These are phyloP conservation scores for Paraleonurus japonicus DNA, from an alignment of 257 asterid genomes.

Conservation along the genomic window DNA sequence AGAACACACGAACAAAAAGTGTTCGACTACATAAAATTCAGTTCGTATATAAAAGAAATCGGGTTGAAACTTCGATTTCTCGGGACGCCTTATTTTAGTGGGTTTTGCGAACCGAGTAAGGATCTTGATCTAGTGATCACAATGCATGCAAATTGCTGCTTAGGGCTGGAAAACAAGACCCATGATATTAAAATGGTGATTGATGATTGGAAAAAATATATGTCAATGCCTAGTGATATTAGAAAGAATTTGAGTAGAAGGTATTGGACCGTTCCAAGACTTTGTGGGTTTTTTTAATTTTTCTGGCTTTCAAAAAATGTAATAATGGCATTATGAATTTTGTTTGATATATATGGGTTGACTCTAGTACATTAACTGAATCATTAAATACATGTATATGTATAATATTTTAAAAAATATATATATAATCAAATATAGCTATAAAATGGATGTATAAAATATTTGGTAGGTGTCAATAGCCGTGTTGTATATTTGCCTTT, in stretches of 20 bases:
- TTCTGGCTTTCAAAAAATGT: neutral
- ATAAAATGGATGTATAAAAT: too few species aligned
- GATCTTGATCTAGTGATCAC: constrained; percentile 49
- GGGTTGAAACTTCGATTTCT: constrained; percentile 48
- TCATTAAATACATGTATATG: too few species aligned
- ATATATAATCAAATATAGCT: too few species aligned
- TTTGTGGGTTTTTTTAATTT: constrained; percentile 27
- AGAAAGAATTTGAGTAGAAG: constrained; percentile 24
- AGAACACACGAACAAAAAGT: constrained; percentile 60
- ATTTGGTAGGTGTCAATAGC: too few species aligned
- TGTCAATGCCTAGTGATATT: constrained; percentile 7
- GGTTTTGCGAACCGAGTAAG: constrained; percentile 55
- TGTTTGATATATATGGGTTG: too few species aligned
- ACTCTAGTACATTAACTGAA: too few species aligned
- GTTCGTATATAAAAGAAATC: constrained; percentile 29
- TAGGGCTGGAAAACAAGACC: constrained; percentile 50
- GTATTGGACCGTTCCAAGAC: constrained; percentile 45
- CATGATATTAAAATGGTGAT: constrained; percentile 49
- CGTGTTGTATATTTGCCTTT: too few species aligned
- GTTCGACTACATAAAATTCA: constrained; percentile 41
- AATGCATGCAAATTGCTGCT: constrained; percentile 68
- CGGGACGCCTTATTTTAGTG: constrained; percentile 53
- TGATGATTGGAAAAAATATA: constrained; percentile 50
- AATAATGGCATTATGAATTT: neutral
- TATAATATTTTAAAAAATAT: too few species aligned